phyloP scores from a whole-genome alignment of 495 filamentous ascomycete species.

The Penicillium canescens region DNA sequence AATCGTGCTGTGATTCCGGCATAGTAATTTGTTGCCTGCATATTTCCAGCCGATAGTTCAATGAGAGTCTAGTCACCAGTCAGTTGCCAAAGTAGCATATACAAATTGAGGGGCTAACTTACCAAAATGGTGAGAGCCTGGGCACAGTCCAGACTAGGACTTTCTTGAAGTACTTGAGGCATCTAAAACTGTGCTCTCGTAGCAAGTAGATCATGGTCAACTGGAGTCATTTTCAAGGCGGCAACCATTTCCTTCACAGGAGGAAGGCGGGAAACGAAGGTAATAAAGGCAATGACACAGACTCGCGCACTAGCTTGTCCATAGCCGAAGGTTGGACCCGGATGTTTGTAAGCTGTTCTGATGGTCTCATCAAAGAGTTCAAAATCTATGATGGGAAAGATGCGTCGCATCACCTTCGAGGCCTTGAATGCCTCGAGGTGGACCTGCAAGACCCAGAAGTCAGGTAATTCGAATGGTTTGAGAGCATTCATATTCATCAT shows the following conservation, averaged over 20 bases:
- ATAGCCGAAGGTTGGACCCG: slow-evolving; percentile 6
- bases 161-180: slow-evolving; percentile 41
- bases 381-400: slow-evolving; percentile 45
- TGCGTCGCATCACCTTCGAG: slow-evolving; percentile 32
- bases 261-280: slow-evolving; percentile 34
- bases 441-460: slow-evolving; percentile 14
- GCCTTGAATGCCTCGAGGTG: slow-evolving; percentile 28
- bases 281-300: slow-evolving; percentile 48
- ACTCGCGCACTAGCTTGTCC: slow-evolving; percentile 32
- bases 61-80: slow-evolving; percentile 35
- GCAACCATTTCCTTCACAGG: slow-evolving; percentile 8
- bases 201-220: slow-evolving; percentile 40
- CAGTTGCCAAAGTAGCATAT: not conserved
- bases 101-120: slow-evolving; percentile 12
- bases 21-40: slow-evolving; percentile 44
- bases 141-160: slow-evolving; percentile 36
- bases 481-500: slow-evolving; percentile 22
- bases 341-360: slow-evolving; percentile 36
- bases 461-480: slow-evolving; percentile 31
- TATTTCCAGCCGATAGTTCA: slow-evolving; percentile 45
- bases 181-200: slow-evolving; percentile 40
- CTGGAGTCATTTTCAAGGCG: not conserved
- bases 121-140: slow-evolving; percentile 49
- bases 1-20: slow-evolving; percentile 43
- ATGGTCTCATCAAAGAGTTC: slow-evolving; percentile 45